Evolutionary conservation across 202 grass and related monocot species (phyloP).

Genomic region (Musa balbisiana): DNA sequence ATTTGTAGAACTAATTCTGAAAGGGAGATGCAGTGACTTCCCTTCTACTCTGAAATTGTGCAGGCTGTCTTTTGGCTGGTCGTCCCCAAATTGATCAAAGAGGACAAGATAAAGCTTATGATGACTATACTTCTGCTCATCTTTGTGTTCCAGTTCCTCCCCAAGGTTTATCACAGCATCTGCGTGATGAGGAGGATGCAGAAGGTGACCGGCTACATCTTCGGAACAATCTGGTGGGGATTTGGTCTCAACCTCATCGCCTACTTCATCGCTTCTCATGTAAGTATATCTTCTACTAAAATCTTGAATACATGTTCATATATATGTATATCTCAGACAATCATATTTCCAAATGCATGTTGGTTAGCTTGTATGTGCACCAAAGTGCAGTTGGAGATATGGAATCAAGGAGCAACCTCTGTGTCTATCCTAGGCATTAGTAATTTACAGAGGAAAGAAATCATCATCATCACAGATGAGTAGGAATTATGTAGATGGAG

Average conservation of each 20-base stretch:
- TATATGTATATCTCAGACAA: too few species aligned
- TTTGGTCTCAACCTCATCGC: slow-evolving; percentile 88
- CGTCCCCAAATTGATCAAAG: slow-evolving; percentile 68
- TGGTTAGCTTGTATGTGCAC: too few species aligned
- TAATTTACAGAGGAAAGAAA: too few species aligned
- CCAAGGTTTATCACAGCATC: slow-evolving; percentile 89
- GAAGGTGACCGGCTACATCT: slow-evolving; percentile 97
- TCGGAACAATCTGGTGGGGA: slow-evolving; percentile 98
- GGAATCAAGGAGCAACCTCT: too few species aligned
- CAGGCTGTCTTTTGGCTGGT: slow-evolving; percentile 79
- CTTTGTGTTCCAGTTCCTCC: slow-evolving; percentile 82
- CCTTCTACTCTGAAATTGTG: neutral
- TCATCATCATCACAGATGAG: too few species aligned
- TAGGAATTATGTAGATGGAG: too few species aligned
- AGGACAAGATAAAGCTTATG: slow-evolving; percentile 63
- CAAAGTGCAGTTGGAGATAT: too few species aligned
- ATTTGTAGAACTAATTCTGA: neutral
- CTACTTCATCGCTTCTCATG: slow-evolving; percentile 97
- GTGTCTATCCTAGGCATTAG: too few species aligned
- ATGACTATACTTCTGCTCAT: slow-evolving; percentile 75
- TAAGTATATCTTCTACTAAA: slow-evolving; percentile 39
- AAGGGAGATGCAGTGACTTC: too few species aligned
- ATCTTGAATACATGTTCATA: neutral
- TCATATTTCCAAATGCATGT: too few species aligned
- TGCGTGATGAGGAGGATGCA: slow-evolving; percentile 95